Evolutionary conservation across 1,284 basidiomycete genomes (phyloP).

Genomic region (Fereydounia khargensis): DNA sequence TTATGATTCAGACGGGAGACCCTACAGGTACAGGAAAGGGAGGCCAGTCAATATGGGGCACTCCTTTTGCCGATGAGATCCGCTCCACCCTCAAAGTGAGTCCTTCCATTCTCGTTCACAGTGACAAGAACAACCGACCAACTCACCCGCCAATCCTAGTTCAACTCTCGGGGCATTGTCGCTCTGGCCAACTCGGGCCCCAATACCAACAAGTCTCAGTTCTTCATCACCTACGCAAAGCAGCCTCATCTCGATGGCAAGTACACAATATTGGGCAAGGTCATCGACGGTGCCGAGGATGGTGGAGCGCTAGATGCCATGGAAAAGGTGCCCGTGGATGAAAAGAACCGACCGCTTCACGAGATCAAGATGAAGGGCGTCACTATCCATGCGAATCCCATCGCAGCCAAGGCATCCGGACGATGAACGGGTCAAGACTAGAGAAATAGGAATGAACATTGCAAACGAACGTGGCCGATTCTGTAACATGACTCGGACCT

Average conservation of each 20-base stretch:
- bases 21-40: constrained; percentile 93
- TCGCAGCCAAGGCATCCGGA: constrained; percentile 65
- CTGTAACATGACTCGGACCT: background rate
- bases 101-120: constrained; percentile 25
- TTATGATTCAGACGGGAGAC: constrained; percentile 95
- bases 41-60: constrained; percentile 89
- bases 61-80: constrained; percentile 90
- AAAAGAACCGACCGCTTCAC: constrained; percentile 80
- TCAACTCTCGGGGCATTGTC: constrained; percentile 48
- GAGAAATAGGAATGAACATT: background rate
- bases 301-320: constrained; percentile 39
- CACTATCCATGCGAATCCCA: constrained; percentile 91
- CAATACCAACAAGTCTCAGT: constrained; percentile 51
- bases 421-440: constrained; percentile 2
- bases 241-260: constrained; percentile 50
- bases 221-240: constrained; percentile 53
- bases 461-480: constrained; percentile 2
- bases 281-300: constrained; percentile 50
- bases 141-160: constrained; percentile 14
- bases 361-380: constrained; percentile 81
- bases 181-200: constrained; percentile 56
- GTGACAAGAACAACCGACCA: background rate
- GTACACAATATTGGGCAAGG: constrained; percentile 53
- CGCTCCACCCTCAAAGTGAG: constrained; percentile 58
- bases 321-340: constrained; percentile 82